Conservation (phyloP, 2,329 filamentous ascomycete genomes). For the Periglandula ipomoeae region DNA sequence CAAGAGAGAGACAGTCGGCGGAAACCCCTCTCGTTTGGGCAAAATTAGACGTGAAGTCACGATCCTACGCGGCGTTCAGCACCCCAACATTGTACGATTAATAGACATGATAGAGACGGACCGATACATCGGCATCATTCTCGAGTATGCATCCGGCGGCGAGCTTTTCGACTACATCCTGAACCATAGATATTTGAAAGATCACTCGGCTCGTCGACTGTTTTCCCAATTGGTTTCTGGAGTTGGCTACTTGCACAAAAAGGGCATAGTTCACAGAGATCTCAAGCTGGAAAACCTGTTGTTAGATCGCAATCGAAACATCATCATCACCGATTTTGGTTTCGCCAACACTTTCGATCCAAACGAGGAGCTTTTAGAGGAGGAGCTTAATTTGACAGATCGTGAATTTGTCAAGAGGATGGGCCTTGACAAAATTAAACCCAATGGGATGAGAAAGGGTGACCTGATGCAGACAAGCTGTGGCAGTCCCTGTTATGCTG, state of each 20-base stretch:
- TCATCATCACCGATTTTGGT: conserved; percentile 98
- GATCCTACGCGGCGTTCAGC: conserved; percentile 77
- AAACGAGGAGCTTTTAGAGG: conserved; percentile 75
- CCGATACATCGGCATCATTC: conserved; percentile 92
- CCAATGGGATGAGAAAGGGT: conserved; percentile 70
- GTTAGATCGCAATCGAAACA: conserved; percentile 92
- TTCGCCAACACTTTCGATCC: conserved; percentile 98
- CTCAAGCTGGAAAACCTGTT: conserved; percentile 93
- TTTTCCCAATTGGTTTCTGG: conserved; percentile 96
- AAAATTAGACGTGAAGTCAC: conserved; percentile 98
- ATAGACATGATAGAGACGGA: conserved; percentile 99
- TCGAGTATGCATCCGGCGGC: conserved; percentile 95
- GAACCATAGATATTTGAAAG: conserved; percentile 92
- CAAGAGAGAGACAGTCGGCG: conserved; percentile 79
- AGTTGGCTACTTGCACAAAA: conserved; percentile 95
- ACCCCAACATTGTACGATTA: conserved; percentile 92
- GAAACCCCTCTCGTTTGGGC: conserved; percentile 78
- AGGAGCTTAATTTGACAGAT: conserved; percentile 79
- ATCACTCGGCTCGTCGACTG: conserved; percentile 77
- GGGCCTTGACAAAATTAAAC: conserved; percentile 71
- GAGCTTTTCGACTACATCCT: conserved; percentile 98
- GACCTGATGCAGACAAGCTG: conserved; percentile 99
- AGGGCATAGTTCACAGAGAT: conserved; percentile 95
- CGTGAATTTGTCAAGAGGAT: conserved; percentile 80
- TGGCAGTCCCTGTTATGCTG: conserved; percentile 94